phyloP scores from a whole-genome alignment of 2,329 filamentous ascomycete species.

The Cordyceps pruinosa region DNA sequence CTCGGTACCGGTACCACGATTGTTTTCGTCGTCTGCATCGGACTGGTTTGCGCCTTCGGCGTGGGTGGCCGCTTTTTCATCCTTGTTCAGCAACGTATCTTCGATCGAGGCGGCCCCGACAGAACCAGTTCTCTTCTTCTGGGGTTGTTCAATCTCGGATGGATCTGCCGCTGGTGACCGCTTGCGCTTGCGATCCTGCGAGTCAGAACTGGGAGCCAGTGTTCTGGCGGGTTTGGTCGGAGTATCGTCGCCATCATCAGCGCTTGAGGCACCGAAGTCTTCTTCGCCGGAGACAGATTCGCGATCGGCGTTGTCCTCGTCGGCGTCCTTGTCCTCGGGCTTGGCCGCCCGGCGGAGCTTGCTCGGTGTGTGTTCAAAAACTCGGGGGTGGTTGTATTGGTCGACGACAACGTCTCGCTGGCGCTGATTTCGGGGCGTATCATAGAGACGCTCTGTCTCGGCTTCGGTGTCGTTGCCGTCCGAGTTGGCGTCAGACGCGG shows the following conservation, averaged over 20 bases:
- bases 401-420: constrained; percentile 55
- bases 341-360: constrained; percentile 56
- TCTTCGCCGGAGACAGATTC: constrained; percentile 36
- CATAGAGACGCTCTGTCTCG: constrained; percentile 87
- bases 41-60: constrained; percentile 33
- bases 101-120: constrained; percentile 32
- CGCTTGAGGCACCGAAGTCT: constrained; percentile 32
- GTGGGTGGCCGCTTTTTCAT: constrained; percentile 30
- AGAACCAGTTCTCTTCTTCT: constrained; percentile 49
- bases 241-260: constrained; percentile 30
- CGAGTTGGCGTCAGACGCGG: constrained; percentile 33
- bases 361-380: constrained; percentile 64
- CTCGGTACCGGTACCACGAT: constrained; percentile 23
- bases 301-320: constrained; percentile 20
- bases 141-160: constrained; percentile 40
- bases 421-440: constrained; percentile 67
- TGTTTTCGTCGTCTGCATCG: constrained; percentile 40
- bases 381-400: constrained; percentile 45
- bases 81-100: constrained; percentile 26
- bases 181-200: constrained; percentile 42
- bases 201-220: constrained; percentile 17
- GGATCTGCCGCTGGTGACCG: constrained; percentile 39
- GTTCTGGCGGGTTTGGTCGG: constrained; percentile 30
- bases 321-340: constrained; percentile 29
- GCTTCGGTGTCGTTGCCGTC: constrained; percentile 68